A percentile compares a stretch with the other conserved stretches of the same genome.
phyloP scores from a whole-genome alignment of 2,329 filamentous ascomycete species.

The Ilyonectria robusta region DNA sequence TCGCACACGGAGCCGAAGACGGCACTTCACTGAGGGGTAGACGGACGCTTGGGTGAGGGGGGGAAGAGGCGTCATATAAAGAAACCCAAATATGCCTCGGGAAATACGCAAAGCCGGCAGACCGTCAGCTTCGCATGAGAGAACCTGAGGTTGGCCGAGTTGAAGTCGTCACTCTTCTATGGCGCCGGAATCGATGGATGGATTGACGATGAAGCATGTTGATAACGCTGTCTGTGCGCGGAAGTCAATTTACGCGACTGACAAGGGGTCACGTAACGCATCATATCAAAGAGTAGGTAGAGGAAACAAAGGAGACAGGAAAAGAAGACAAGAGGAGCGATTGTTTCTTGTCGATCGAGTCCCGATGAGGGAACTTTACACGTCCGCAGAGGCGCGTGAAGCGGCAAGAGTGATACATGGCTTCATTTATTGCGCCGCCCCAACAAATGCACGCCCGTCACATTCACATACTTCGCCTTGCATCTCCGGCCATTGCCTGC shows the following conservation, averaged over 20 bases:
- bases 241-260: conserved; percentile 41
- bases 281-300: neutral
- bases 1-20: neutral
- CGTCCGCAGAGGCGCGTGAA: neutral
- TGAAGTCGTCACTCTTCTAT: neutral
- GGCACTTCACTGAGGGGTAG: neutral
- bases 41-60: neutral
- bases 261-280: conserved; percentile 7
- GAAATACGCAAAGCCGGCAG: conserved; percentile 13
- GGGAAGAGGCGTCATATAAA: conserved; percentile 5
- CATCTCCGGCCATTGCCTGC: neutral
- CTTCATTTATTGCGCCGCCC: neutral
- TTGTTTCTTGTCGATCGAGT: neutral
- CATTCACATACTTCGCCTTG: neutral
- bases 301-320: conserved; percentile 2
- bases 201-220: conserved; percentile 6
- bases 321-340: neutral
- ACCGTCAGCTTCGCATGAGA: conserved; percentile 10
- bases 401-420: neutral
- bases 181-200: conserved; percentile 7
- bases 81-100: neutral
- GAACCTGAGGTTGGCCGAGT: neutral
- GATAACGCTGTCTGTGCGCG: conserved; percentile 40
- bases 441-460: neutral
- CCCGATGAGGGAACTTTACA: neutral